Base-by-base conservation (phyloP, 441 rosid genomes). In the Arabidopsis hybrid region DNA sequence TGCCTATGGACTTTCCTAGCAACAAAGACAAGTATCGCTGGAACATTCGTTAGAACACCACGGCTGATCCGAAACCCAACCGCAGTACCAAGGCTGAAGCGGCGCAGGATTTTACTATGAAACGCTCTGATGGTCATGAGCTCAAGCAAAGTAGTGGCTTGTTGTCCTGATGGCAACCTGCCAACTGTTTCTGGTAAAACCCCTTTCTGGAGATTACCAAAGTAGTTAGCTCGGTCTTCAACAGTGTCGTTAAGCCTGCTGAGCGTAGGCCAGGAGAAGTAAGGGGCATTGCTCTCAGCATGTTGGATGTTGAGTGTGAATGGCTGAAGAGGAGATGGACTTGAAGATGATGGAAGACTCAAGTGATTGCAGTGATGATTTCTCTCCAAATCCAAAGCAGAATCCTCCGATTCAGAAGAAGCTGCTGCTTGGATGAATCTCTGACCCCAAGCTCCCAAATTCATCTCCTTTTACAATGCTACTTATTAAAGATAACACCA, bases 1-100 rank as follows among this genome's bases (percentile, higher is more conserved):
- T 89, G 98, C 85, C 89, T 84, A 78, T 92, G 96, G 68, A 92
- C 96, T 84, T 95, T 95, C 17, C 95, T 86, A 42, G 97, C 92
- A 60, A 95, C 98, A 73, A 95, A 95, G 74, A 95, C 98, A 76
- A 92, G 95, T 86, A 95, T 95, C 17, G 99, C 99, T 5, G 99
- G 99, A 76, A 85, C 86, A 73, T 83, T 76, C 4, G 97, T 95
- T 77, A 95, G 80, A 57, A 86, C 84, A 74, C 97, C 98, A 46
- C 84, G 82, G 42, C 78, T 86, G 72, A 95, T 95, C 74, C 98
- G 83, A 77, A 92, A 95, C 14, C 99, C 98, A 82, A 95, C 83
- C 3, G 99, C 99, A 10, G 99, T 95, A 17, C 99, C 98, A 52
- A 92, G 96, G 72, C 98, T 92, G 78, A 82, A 91, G 14, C 89